A percentile compares a stretch with the other conserved stretches of the same genome.
Conservation (phyloP, 2,329 filamentous ascomycete genomes). For the Aureobasidium musti region DNA sequence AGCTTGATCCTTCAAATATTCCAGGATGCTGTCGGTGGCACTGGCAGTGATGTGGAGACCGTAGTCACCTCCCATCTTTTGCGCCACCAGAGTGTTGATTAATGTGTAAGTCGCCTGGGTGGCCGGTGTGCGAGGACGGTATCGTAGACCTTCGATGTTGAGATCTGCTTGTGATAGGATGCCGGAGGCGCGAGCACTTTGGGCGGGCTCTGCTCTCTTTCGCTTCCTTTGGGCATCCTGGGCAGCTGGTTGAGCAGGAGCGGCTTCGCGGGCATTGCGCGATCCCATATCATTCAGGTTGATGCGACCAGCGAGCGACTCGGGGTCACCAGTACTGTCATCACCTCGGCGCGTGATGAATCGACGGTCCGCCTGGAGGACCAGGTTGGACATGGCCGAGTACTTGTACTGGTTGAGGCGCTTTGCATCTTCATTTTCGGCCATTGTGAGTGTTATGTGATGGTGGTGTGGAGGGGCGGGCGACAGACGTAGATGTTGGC, state of each 20-base stretch:
- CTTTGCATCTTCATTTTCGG: conserved; percentile 40
- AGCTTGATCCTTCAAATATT: conserved; percentile 91
- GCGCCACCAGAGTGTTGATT: conserved; percentile 86
- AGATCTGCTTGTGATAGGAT: conserved; percentile 83
- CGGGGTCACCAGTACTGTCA: conserved; percentile 94
- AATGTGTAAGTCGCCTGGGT: conserved; percentile 93
- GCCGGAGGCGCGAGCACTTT: conserved; percentile 67
- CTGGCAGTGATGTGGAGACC: conserved; percentile 89
- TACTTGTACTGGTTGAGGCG: conserved; percentile 45
- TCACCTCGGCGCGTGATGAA: conserved; percentile 91
- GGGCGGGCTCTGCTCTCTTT: conserved; percentile 71
- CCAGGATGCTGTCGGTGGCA: conserved; percentile 86
- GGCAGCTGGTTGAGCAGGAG: conserved; percentile 62
- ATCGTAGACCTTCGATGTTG: conserved; percentile 85
- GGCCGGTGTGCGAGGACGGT: conserved; percentile 85
- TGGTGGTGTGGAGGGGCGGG: conserved; percentile 17
- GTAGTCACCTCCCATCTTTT: conserved; percentile 88
- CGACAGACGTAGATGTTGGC: conserved; percentile 28
- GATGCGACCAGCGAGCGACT: conserved; percentile 92
- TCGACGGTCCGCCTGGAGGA: conserved; percentile 97
- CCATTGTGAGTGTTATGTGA: conserved; percentile 35
- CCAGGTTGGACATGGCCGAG: conserved; percentile 92
- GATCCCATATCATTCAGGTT: conserved; percentile 94
- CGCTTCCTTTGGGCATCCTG: conserved; percentile 75
- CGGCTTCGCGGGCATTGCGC: conserved; percentile 74